phyloP scores from a whole-genome alignment of 257 asterid species.

The Echium plantagineum region DNA sequence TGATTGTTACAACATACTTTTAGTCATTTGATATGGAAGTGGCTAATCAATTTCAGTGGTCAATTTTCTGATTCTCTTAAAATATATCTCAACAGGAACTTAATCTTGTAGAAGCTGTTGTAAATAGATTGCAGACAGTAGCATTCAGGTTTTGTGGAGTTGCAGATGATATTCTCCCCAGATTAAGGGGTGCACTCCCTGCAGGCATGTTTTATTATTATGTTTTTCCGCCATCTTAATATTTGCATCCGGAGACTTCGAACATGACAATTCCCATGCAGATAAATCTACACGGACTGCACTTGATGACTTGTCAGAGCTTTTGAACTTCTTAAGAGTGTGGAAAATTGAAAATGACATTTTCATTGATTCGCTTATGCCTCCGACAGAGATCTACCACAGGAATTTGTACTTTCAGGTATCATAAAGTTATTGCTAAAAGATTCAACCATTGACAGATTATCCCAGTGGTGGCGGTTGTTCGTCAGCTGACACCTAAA shows the following conservation, averaged over 20 bases:
- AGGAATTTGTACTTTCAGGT: slow-evolving; percentile 90
- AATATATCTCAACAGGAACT: slow-evolving; percentile 48
- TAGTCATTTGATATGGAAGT: not conserved
- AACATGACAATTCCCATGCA: slow-evolving; percentile 23
- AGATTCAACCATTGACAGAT: not conserved
- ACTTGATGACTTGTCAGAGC: slow-evolving; percentile 83
- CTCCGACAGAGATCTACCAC: slow-evolving; percentile 83
- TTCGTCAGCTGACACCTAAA: no score
- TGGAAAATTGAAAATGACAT: slow-evolving; percentile 62
- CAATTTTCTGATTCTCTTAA: not conserved
- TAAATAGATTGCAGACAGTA: slow-evolving; percentile 89
- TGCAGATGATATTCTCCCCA: slow-evolving; percentile 87
- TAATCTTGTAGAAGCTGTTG: slow-evolving; percentile 69
- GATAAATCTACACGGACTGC: slow-evolving; percentile 79
- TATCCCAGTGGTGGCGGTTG: no score
- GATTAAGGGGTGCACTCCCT: slow-evolving; percentile 96
- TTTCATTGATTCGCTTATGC: slow-evolving; percentile 84
- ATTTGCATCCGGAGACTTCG: slow-evolving; percentile 8
- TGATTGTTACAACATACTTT: not conserved
- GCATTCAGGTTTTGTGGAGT: slow-evolving; percentile 92
- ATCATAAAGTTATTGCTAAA: slow-evolving; percentile 5
- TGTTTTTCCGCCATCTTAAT: slow-evolving; percentile 1
- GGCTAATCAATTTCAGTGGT: not conserved
- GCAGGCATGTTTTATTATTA: slow-evolving; percentile 41
- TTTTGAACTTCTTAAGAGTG: slow-evolving; percentile 63